Conservation (phyloP, 2,329 filamentous ascomycete genomes). For the Pseudopyricularia javanii region DNA sequence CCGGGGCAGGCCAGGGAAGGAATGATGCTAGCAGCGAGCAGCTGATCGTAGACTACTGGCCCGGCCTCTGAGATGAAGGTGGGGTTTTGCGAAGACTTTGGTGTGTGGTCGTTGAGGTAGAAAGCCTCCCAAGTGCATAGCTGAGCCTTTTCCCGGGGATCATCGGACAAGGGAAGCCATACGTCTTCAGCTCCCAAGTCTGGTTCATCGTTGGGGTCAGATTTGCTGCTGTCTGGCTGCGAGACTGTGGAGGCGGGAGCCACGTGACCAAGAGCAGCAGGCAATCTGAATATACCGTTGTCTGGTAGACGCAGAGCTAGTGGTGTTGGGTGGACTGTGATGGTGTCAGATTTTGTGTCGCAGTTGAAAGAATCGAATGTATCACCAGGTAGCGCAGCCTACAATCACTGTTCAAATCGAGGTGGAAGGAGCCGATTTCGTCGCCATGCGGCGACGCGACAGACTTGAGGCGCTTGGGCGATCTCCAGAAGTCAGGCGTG, state of each 20-base stretch:
- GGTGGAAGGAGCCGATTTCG: slow-evolving; percentile 27
- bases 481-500: slow-evolving; percentile 47
- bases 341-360: neutral
- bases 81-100: slow-evolving; percentile 19
- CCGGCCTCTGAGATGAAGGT: slow-evolving; percentile 59
- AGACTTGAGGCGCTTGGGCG: slow-evolving; percentile 29
- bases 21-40: slow-evolving; percentile 30
- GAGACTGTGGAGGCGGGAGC: neutral
- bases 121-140: slow-evolving; percentile 64
- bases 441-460: neutral
- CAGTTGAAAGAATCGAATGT: neutral
- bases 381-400: neutral
- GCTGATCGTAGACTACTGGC: slow-evolving; percentile 51
- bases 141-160: slow-evolving; percentile 7
- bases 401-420: slow-evolving; percentile 20
- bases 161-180: slow-evolving; percentile 31
- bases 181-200: slow-evolving; percentile 19
- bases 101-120: slow-evolving; percentile 20
- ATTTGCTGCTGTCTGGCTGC: neutral
- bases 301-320: neutral
- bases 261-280: slow-evolving; percentile 12
- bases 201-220: neutral
- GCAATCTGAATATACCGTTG: slow-evolving; percentile 31
- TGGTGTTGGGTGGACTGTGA: neutral
- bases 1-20: slow-evolving; percentile 23